Evolutionary conservation across 2,329 filamentous ascomycete species (phyloP).

Genomic region (Chaetomiaceae sp.): DNA sequence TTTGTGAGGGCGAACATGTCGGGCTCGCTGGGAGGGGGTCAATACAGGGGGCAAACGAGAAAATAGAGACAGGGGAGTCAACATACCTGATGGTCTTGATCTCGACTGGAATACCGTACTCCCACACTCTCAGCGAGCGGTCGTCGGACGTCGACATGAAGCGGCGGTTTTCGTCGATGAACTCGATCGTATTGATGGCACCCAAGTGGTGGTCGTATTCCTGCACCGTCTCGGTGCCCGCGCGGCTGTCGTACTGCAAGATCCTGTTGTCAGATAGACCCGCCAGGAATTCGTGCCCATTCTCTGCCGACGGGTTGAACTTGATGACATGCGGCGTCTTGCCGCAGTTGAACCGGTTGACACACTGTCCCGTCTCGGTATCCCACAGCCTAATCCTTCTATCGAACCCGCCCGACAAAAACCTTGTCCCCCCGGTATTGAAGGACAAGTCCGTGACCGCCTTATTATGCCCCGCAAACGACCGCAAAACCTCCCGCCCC

Average conservation of each 20-base stretch:
- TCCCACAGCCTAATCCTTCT: slow-evolving; percentile 98
- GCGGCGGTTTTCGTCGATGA: slow-evolving; percentile 87
- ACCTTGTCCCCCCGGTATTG: slow-evolving; percentile 74
- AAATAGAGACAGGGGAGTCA: neutral
- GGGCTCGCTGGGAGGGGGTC: slow-evolving; percentile 67
- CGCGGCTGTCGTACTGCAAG: slow-evolving; percentile 87
- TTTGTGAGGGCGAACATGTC: slow-evolving; percentile 97
- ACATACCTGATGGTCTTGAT: slow-evolving; percentile 64
- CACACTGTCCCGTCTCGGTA: slow-evolving; percentile 85
- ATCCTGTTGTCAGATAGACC: slow-evolving; percentile 99
- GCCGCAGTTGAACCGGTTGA: slow-evolving; percentile 85
- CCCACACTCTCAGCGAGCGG: slow-evolving; percentile 93
- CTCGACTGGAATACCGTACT: slow-evolving; percentile 92
- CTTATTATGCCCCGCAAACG: slow-evolving; percentile 88
- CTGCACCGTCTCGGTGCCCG: slow-evolving; percentile 73
- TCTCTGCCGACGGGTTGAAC: slow-evolving; percentile 78
- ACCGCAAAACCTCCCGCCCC: slow-evolving; percentile 78
- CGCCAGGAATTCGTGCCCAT: slow-evolving; percentile 84
- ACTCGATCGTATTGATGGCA: slow-evolving; percentile 96
- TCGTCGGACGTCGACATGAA: slow-evolving; percentile 99
- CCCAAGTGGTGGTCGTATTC: slow-evolving; percentile 98
- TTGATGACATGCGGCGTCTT: slow-evolving; percentile 93
- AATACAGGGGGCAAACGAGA: neutral
- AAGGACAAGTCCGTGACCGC: slow-evolving; percentile 87
- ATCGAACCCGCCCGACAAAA: slow-evolving; percentile 89